A percentile compares a stretch with the other conserved stretches of the same genome.
Evolutionary conservation across 2,329 filamentous ascomycete species (phyloP).

Genomic region (Talaromyces sp.): DNA sequence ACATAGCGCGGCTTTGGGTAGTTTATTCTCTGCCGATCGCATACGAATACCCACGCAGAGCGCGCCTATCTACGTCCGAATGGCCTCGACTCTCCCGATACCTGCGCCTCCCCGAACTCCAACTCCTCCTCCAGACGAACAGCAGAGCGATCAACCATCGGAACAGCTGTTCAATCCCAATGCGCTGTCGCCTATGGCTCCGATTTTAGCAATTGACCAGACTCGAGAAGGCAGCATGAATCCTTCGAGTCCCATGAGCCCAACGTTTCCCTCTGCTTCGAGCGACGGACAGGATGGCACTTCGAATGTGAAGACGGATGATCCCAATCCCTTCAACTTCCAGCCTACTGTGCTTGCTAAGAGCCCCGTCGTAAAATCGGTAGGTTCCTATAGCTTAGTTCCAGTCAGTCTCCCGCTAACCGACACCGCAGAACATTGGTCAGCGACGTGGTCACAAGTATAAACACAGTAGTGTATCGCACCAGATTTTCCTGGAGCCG

Average conservation of each 20-base stretch:
- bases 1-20: not conserved
- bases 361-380: constrained; percentile 66
- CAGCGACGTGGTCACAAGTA: constrained; percentile 94
- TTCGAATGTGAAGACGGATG: constrained; percentile 24
- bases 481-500: constrained; percentile 95
- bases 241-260: constrained; percentile 21
- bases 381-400: constrained; percentile 36
- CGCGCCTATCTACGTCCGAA: constrained; percentile 32
- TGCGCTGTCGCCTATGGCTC: constrained; percentile 42
- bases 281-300: constrained; percentile 17
- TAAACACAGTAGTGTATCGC: constrained; percentile 92
- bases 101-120: constrained; percentile 58
- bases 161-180: constrained; percentile 37
- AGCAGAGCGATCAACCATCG: constrained; percentile 14
- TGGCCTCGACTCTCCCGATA: constrained; percentile 56
- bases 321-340: constrained; percentile 77
- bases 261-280: constrained; percentile 30
- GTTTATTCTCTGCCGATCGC: not conserved
- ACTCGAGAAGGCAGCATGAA: not conserved
- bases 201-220: constrained; percentile 19
- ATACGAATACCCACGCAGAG: not conserved
- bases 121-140: constrained; percentile 55
- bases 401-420: constrained; percentile 12
- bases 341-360: constrained; percentile 73
- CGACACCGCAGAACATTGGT: constrained; percentile 64